Conservation (phyloP, 108 stramenopile genomes). For the Ochromonas danica region DNA sequence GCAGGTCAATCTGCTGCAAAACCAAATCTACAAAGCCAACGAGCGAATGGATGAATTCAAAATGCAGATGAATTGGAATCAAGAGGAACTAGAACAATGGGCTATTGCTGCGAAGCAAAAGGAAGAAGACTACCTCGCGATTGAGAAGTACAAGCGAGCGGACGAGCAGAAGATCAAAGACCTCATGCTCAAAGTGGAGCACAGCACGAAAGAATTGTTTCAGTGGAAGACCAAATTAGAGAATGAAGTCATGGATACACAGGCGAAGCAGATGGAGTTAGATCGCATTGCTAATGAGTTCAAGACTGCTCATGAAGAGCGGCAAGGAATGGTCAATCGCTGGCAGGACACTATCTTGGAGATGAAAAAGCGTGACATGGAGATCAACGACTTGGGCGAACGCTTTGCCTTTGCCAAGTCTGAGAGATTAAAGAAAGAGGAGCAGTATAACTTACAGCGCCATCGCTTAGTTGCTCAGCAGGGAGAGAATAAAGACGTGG, state of each 20-base stretch:
- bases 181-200: conserved; percentile 62
- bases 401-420: conserved; percentile 48
- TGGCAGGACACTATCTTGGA: conserved; percentile 73
- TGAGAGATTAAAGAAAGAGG: conserved; percentile 36
- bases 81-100: conserved; percentile 86
- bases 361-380: conserved; percentile 68
- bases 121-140: conserved; percentile 72
- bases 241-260: conserved; percentile 64
- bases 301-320: conserved; percentile 68
- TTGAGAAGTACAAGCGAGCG: conserved; percentile 69
- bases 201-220: conserved; percentile 56
- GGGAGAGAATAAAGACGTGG: conserved; percentile 62
- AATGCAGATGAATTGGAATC: conserved; percentile 78
- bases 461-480: conserved; percentile 50
- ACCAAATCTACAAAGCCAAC: conserved; percentile 61
- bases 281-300: conserved; percentile 67
- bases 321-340: conserved; percentile 67
- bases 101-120: conserved; percentile 76
- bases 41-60: conserved; percentile 72
- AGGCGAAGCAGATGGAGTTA: conserved; percentile 68
- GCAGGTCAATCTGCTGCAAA: conserved; percentile 60
- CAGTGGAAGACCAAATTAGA: conserved; percentile 58
- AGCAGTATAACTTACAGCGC: conserved; percentile 13
- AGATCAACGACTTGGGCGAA: conserved; percentile 61
- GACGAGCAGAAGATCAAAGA: conserved; percentile 74